Evolutionary conservation across 352 stramenopile genomes (phyloP).

Genomic region (Phytophthora foliorum): DNA sequence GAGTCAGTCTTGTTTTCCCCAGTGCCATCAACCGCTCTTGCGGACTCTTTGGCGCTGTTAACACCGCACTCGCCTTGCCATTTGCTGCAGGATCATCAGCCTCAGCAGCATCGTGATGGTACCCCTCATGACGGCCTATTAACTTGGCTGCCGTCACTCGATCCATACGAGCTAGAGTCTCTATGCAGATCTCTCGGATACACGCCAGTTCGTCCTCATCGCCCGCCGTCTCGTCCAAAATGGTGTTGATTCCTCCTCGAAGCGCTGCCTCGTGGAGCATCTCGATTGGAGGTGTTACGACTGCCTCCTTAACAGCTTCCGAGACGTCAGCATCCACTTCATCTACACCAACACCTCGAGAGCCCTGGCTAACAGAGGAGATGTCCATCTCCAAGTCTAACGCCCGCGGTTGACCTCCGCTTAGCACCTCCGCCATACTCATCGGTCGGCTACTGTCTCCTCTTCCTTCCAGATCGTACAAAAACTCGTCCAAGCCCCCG

Average conservation of each 20-base stretch:
- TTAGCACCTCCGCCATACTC: conserved; percentile 23
- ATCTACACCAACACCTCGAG: background rate
- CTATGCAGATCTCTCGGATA: conserved; percentile 74
- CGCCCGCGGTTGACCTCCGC: conserved; percentile 19
- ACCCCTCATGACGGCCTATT: conserved; percentile 11
- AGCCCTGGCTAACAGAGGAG: conserved; percentile 1
- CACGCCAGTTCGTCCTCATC: conserved; percentile 59
- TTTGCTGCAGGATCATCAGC: conserved; percentile 6
- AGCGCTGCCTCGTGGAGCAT: conserved; percentile 45
- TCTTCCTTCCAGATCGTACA: conserved; percentile 7
- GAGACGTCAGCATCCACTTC: background rate
- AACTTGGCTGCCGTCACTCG: conserved; percentile 21
- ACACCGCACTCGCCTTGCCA: conserved; percentile 1
- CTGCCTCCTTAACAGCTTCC: background rate
- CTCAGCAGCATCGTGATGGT: conserved; percentile 1
- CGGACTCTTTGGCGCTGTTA: conserved; percentile 58
- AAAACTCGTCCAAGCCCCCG: conserved; percentile 25
- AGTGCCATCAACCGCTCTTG: conserved; percentile 62
- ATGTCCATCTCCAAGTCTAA: conserved; percentile 38
- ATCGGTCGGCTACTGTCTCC: background rate
- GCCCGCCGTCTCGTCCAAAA: conserved; percentile 61
- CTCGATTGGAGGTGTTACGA: conserved; percentile 18
- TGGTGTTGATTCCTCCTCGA: conserved; percentile 49
- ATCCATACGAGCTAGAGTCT: conserved; percentile 50
- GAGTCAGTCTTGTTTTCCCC: conserved; percentile 46